Evolutionary conservation across 2,329 filamentous ascomycete genomes (phyloP).

Genomic region (Arthrobotrys entomopaga): DNA sequence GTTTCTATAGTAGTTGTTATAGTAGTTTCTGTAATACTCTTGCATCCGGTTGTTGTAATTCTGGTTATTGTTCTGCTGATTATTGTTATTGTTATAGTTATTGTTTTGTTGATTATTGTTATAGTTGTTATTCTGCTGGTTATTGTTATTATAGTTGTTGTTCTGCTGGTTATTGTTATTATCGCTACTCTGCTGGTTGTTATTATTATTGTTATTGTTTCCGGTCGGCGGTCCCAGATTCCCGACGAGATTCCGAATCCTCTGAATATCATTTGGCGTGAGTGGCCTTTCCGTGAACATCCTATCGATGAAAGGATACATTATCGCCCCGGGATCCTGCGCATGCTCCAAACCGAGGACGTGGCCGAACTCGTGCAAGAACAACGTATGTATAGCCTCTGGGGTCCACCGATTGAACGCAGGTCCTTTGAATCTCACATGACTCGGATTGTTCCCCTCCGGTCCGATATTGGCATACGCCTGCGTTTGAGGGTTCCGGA

Average conservation of each 20-base stretch:
- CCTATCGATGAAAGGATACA: slow-evolving; percentile 19
- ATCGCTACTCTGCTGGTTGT: background rate
- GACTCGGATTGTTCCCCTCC: background rate
- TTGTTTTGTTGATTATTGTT: background rate
- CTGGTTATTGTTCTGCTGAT: background rate
- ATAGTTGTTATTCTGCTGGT: background rate
- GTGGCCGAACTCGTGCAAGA: slow-evolving; percentile 38
- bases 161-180: background rate
- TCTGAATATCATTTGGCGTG: slow-evolving; percentile 17
- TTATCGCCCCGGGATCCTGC: slow-evolving; percentile 10
- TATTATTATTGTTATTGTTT: background rate
- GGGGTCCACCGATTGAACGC: slow-evolving; percentile 9
- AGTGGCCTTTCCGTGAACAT: slow-evolving; percentile 26
- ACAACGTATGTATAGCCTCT: slow-evolving; percentile 26
- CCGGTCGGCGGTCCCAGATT: background rate
- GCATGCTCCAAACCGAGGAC: slow-evolving; percentile 23
- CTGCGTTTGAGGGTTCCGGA: slow-evolving; percentile 16
- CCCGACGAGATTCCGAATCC: slow-evolving; percentile 2
- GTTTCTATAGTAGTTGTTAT: too few species aligned
- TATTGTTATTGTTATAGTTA: background rate
- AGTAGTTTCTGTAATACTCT: too few species aligned
- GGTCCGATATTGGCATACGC: slow-evolving; percentile 25
- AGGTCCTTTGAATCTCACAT: slow-evolving; percentile 21
- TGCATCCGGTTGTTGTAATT: background rate
- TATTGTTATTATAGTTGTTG: background rate